Percentiles rank a stretch among this genome's conserved stretches.
Evolutionary conservation across 164 flowering plant genomes (phyloP).

Genomic region (Aristolochia contorta): DNA sequence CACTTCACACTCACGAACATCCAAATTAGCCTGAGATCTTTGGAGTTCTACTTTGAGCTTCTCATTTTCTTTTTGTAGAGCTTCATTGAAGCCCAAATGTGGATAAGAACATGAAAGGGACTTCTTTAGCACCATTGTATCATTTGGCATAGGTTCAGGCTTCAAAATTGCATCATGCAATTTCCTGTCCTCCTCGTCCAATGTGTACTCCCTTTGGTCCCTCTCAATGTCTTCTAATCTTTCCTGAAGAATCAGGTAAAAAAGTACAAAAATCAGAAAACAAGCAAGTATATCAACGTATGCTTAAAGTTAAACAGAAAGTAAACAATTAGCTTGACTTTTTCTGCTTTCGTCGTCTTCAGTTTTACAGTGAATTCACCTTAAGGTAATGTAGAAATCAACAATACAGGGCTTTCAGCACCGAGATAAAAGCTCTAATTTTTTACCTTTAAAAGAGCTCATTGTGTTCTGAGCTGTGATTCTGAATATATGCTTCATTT

Average conservation of each 20-base stretch:
- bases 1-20: slow-evolving; percentile 68
- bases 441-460: too few species aligned
- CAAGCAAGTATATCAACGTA: background rate
- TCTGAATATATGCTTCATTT: too few species aligned
- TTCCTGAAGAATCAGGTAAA: slow-evolving; percentile 40
- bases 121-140: slow-evolving; percentile 56
- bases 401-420: too few species aligned
- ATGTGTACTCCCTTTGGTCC: slow-evolving; percentile 87
- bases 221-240: slow-evolving; percentile 67
- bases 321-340: too few species aligned
- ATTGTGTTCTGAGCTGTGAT: too few species aligned
- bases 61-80: slow-evolving; percentile 66
- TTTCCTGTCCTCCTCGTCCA: slow-evolving; percentile 78
- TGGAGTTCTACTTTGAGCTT: slow-evolving; percentile 82
- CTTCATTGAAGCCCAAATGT: slow-evolving; percentile 52
- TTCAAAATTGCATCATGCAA: slow-evolving; percentile 62
- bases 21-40: slow-evolving; percentile 63
- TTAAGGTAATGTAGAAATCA: too few species aligned
- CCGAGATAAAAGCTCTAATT: too few species aligned
- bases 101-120: slow-evolving; percentile 85
- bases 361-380: too few species aligned
- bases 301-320: background rate
- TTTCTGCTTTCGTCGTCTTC: too few species aligned
- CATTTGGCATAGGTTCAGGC: slow-evolving; percentile 48
- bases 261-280: background rate